A percentile compares a stretch with the other conserved stretches of the same genome.
Evolutionary conservation across 108 stramenopile genomes (phyloP).

Genomic region (Epithemia pelagica): DNA sequence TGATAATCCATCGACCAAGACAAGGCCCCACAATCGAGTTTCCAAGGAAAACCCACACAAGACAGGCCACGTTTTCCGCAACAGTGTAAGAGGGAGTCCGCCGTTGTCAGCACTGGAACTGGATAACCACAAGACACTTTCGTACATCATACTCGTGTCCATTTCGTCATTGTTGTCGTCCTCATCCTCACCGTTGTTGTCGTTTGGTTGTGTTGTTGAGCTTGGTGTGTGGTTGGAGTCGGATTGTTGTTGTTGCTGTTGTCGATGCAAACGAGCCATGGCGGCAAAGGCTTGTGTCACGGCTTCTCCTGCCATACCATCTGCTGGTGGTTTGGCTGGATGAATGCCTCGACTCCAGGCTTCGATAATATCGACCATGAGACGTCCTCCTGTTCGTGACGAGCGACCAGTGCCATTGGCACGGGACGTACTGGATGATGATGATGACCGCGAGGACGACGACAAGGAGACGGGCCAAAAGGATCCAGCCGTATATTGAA

Average conservation of each 20-base stretch:
- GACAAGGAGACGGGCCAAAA: conserved; percentile 12
- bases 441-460: not conserved
- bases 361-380: conserved; percentile 45
- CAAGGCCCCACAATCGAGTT: conserved; percentile 58
- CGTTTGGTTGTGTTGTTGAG: not conserved
- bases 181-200: not conserved
- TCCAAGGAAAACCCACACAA: conserved; percentile 61
- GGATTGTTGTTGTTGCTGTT: not conserved
- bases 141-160: not conserved
- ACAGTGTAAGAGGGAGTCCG: not conserved
- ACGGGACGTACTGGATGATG: not conserved
- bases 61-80: conserved; percentile 34
- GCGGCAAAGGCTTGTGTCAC: conserved; percentile 45
- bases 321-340: not conserved
- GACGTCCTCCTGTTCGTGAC: conserved; percentile 45
- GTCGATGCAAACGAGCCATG: conserved; percentile 11
- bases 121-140: not conserved
- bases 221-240: not conserved
- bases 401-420: conserved; percentile 1
- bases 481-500: conserved; percentile 2
- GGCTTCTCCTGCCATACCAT: not conserved
- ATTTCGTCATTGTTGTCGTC: not conserved
- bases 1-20: conserved; percentile 50
- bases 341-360: not conserved
- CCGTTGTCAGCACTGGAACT: no score